Conservation (phyloP, 768 basidiomycete genomes). For the Xanthoconium stramineum region DNA sequence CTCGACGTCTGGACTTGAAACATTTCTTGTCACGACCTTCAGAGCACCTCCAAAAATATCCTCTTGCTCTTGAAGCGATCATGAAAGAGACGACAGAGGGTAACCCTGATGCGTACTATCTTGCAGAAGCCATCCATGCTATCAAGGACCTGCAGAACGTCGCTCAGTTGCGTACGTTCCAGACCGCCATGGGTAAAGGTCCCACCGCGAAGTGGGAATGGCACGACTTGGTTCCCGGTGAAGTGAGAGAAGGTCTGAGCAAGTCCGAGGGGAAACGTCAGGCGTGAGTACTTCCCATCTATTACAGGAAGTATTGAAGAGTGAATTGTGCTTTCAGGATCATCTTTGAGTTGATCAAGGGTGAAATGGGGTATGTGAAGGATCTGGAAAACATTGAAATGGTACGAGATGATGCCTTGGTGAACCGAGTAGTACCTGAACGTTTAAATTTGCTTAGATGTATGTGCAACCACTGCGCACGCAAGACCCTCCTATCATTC, state of each 20-base stretch:
- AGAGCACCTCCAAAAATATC: conserved; percentile 66
- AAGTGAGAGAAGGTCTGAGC: conserved; percentile 54
- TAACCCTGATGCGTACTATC: conserved; percentile 79
- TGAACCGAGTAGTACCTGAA: not conserved
- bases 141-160: conserved; percentile 80
- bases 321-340: conserved; percentile 46
- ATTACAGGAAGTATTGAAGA: not conserved
- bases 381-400: conserved; percentile 84
- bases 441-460: conserved; percentile 47
- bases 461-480: conserved; percentile 73
- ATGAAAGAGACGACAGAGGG: conserved; percentile 76
- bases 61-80: conserved; percentile 81
- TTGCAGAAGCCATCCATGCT: conserved; percentile 78
- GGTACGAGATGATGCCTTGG: conserved; percentile 39
- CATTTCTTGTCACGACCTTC: conserved; percentile 59
- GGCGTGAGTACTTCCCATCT: conserved; percentile 49
- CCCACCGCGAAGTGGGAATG: conserved; percentile 82
- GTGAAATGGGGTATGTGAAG: conserved; percentile 92
- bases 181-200: conserved; percentile 83
- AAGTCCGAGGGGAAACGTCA: conserved; percentile 83
- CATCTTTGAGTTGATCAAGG: conserved; percentile 93
- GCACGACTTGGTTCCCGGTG: conserved; percentile 79
- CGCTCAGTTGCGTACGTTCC: conserved; percentile 85
- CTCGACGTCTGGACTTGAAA: conserved; percentile 59
- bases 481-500: conserved; percentile 75